Evolutionary conservation across 306 rosid genomes (phyloP), one percentile per base, ranked within the genome.

Genomic region (Astragalus glycyphyllos): DNA sequence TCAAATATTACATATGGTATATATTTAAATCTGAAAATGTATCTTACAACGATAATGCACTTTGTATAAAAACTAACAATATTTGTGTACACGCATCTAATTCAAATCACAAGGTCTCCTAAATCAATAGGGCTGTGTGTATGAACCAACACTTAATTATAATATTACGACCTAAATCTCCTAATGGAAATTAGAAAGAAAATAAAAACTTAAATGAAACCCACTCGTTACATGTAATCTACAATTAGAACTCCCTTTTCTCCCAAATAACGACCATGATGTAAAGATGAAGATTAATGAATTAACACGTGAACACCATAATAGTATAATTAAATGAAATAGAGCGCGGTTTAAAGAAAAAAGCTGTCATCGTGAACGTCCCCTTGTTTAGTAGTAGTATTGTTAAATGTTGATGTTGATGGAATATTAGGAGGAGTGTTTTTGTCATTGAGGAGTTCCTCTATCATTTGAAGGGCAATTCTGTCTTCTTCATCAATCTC

Each of bases 401-500:
- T 50, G 73, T 35, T 40, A 42, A 79, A 73, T 16, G 88, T 58
- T 13, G 58, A 45, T 16, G 96, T 26, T 26, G 31, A 26, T 26
- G 96, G 79, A 55, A 78, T 85, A 0, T 85, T 81, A 44, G 82
- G 82, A 40, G 86, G 82, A 44, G 82, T 81, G 40, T 84, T 83
- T 55, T 85, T 71, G 77, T 75, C 74, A 11, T 82, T 87, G 23
- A 92, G 96, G n/a, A 92, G 89, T 70, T 92, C 98, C 64, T 92
- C 97, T 12, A 92, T 92, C 98, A 92, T 92, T 71, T 92, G 96
- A 73, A 90, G 65, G n/a, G 98, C 92, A 38, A 88, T 62, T 45
- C 84, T 83, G 53, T 92, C 92, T 11, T 90, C 90, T 41, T 89
- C 96, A 40, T 81, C 83, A 49, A 80, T 85, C 14, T 73, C 81